Conservation (phyloP, 805 yeast genomes). For the Wickerhamiella kurtzmanii region DNA sequence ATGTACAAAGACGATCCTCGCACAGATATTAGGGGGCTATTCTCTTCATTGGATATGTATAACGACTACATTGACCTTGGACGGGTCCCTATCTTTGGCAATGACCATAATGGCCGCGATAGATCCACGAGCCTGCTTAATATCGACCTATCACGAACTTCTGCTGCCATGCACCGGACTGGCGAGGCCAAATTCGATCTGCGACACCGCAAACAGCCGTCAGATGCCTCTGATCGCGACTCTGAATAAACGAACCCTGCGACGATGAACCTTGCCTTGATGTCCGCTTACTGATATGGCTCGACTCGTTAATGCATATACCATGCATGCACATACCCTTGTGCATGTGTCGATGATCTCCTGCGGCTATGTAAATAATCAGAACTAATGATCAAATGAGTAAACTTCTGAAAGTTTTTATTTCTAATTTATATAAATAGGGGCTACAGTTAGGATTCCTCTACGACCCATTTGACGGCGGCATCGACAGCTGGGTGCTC, state of each 20-base stretch:
- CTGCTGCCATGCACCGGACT: neutral
- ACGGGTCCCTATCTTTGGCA: constrained; percentile 18
- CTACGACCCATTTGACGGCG: constrained; percentile 32
- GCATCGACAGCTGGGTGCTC: constrained; percentile 7
- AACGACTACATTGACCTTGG: constrained; percentile 18
- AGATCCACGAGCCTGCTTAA: neutral
- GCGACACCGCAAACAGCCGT: neutral
- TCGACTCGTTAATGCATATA: too few relatives aligned
- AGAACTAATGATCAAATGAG: too few relatives aligned
- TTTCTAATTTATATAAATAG: too few relatives aligned
- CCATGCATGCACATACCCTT: too few relatives aligned
- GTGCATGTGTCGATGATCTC: too few relatives aligned
- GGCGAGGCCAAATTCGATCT: neutral
- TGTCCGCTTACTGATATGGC: too few relatives aligned
- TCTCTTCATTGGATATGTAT: constrained; percentile 11
- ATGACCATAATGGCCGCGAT: constrained; percentile 3
- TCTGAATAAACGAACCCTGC: neutral
- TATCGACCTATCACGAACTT: neutral
- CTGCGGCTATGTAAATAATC: neutral
- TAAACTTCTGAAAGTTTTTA: too few relatives aligned
- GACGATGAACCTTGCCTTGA: too few relatives aligned
- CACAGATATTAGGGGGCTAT: constrained; percentile 16
- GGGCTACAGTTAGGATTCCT: constrained; percentile 26
- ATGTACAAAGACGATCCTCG: constrained; percentile 16
- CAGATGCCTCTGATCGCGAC: neutral